Base-by-base conservation (phyloP, 306 rosid species). In the Casuarina equisetifolia region DNA sequence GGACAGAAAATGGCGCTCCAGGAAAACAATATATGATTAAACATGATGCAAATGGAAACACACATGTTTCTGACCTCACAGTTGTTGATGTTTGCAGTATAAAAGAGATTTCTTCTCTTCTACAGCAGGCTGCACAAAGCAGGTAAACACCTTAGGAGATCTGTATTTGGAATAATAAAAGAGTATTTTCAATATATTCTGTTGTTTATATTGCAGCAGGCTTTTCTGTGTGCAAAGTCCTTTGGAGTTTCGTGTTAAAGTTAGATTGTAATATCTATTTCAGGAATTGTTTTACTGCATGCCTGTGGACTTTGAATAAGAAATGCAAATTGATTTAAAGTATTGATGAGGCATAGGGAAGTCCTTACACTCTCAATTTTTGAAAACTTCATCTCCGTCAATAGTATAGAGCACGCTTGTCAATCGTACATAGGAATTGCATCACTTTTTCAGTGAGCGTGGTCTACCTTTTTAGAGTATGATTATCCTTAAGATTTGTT, bases 11-110 rank as follows among this genome's bases (percentile, higher is more conserved):
- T 70, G 77, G 89, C 76, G 90, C 69, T 79, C 79, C 80, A 8
- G 89, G 96, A 49, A 95, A 90, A 82, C 97, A 89, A 69, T 92
- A 92, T 81, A 91, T 93, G 39, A 95, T 92, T 67, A 95, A 91
- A 73, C 99, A 95, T 58, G 99, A 95, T 68, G 84, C 89, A 70
- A 92, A 92, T 76, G 98, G 98, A 81, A 92, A 91, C 78, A 92
- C 98, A 0, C 76, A 85, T 19, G 98, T 92, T 79, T 88, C 96
- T 6, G 97, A 92, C 81, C 94, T 96, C 36, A 87, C 98, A 3
- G 86, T 91, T 52, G 84, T 91, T 13, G 97, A 92, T 72, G 99
- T 92, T 72, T 80, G 89, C 81, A 92, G 93, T 54, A 87, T 82
- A n/a, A 82, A 88, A 78, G 97, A 95, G 86, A 90, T 95, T 55